A percentile compares a stretch with the other conserved stretches of the same genome.
Evolutionary conservation across 768 basidiomycete species (phyloP).

Genomic region (Solioccasus polychromus): DNA sequence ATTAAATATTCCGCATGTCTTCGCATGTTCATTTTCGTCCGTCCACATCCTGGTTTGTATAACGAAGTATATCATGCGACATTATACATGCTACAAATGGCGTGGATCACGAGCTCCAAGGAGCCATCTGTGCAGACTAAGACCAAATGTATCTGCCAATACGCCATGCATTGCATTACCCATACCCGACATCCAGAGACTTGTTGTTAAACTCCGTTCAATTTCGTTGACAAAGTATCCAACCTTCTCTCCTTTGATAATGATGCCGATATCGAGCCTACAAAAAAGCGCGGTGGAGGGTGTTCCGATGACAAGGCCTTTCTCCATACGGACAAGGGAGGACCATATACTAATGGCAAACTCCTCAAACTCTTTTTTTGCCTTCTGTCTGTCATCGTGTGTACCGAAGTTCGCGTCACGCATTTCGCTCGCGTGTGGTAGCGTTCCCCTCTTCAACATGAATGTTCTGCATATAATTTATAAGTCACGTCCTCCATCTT

Average conservation of each 20-base stretch:
- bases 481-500: no score
- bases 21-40: no score
- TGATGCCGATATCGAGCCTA: neutral
- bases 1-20: no score
- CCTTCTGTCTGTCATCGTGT: neutral
- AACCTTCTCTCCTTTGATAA: neutral
- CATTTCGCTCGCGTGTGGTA: neutral
- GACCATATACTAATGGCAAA: neutral
- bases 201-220: neutral
- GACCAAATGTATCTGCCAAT: neutral
- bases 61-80: no score
- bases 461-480: neutral
- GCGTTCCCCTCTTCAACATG: neutral
- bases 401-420: neutral
- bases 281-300: neutral
- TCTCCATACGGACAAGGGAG: neutral
- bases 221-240: neutral
- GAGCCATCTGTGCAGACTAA: neutral
- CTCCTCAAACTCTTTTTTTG: neutral
- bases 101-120: no score
- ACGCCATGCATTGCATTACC: neutral
- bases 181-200: neutral
- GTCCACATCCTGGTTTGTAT: no score
- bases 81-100: no score
- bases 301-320: neutral